phyloP scores from a whole-genome alignment of 495 filamentous ascomycete genomes.

The Talaromyces adpressus region DNA sequence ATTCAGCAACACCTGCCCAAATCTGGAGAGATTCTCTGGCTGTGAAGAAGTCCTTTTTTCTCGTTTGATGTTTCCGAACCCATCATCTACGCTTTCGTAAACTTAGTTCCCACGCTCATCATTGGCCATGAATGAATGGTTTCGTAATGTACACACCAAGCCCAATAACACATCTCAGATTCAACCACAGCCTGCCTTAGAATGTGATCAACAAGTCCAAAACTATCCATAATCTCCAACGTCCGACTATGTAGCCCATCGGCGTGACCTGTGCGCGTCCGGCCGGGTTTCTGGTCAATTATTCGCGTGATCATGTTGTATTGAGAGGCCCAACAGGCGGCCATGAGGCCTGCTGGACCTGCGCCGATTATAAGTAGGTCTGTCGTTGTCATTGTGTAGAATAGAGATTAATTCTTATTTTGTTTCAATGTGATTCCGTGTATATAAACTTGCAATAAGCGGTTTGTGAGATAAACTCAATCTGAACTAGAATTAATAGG shows the following conservation, averaged over 20 bases:
- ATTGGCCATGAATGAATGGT: not conserved
- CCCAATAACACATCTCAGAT: slow-evolving; percentile 51
- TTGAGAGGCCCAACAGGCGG: slow-evolving; percentile 49
- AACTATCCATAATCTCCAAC: slow-evolving; percentile 64
- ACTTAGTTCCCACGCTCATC: not conserved
- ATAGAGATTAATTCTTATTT: too few relatives aligned
- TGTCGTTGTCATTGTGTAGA: not conserved
- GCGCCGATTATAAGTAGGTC: slow-evolving; percentile 53
- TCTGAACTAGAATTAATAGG: not conserved
- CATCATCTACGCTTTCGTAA: not conserved
- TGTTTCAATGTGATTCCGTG: too few relatives aligned
- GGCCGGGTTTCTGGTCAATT: slow-evolving; percentile 46
- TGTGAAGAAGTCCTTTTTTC: not conserved
- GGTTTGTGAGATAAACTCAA: not conserved
- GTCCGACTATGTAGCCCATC: slow-evolving; percentile 67
- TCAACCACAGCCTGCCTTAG: slow-evolving; percentile 55
- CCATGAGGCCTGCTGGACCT: slow-evolving; percentile 53
- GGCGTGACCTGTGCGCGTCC: slow-evolving; percentile 53
- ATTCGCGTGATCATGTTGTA: slow-evolving; percentile 42
- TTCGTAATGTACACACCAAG: not conserved
- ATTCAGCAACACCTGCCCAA: slow-evolving; percentile 12
- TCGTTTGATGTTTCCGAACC: not conserved
- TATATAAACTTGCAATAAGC: too few relatives aligned
- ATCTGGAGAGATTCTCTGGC: slow-evolving; percentile 7
- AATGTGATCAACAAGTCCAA: slow-evolving; percentile 54